Evolutionary conservation across 192 early-diverging fungal genomes (phyloP).

Genomic region (Spizellomyces sp.): DNA sequence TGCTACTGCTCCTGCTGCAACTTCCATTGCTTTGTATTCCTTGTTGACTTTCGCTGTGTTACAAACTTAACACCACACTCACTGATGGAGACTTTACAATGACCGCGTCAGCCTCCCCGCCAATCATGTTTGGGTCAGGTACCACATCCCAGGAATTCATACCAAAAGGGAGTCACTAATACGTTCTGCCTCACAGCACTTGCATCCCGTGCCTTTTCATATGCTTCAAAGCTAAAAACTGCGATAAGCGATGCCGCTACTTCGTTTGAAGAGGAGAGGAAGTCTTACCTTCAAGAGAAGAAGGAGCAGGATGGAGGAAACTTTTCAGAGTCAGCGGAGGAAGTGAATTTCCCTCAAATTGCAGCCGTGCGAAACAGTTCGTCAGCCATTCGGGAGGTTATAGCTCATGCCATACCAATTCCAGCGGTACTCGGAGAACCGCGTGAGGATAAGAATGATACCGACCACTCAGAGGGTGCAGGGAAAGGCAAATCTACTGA

Average conservation of each 20-base stretch:
- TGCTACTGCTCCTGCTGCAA: too few species aligned
- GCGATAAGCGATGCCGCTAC: slow-evolving; percentile 10
- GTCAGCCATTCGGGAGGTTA: not conserved
- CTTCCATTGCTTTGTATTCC: too few species aligned
- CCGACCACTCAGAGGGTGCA: too few species aligned
- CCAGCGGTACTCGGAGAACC: not conserved
- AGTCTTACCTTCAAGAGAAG: slow-evolving; percentile 2
- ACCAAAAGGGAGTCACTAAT: too few species aligned
- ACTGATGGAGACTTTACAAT: too few species aligned
- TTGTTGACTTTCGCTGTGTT: too few species aligned
- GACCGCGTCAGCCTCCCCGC: too few species aligned
- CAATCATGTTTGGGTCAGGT: too few species aligned
- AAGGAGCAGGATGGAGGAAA: slow-evolving; percentile 13
- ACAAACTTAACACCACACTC: too few species aligned
- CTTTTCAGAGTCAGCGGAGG: slow-evolving; percentile 14
- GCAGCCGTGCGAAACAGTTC: not conserved
- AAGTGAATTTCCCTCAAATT: not conserved
- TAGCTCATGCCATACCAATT: not conserved
- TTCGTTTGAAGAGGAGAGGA: slow-evolving; percentile 23
- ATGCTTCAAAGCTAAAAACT: slow-evolving; percentile 3
- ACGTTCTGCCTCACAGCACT: not conserved
- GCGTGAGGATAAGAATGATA: too few species aligned
- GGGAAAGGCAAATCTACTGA: too few species aligned
- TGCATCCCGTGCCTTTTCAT: slow-evolving; percentile 1
- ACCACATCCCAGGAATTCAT: too few species aligned